Base-by-base conservation (phyloP, 2,329 filamentous ascomycete species). In the Botrytis cinerea region DNA sequence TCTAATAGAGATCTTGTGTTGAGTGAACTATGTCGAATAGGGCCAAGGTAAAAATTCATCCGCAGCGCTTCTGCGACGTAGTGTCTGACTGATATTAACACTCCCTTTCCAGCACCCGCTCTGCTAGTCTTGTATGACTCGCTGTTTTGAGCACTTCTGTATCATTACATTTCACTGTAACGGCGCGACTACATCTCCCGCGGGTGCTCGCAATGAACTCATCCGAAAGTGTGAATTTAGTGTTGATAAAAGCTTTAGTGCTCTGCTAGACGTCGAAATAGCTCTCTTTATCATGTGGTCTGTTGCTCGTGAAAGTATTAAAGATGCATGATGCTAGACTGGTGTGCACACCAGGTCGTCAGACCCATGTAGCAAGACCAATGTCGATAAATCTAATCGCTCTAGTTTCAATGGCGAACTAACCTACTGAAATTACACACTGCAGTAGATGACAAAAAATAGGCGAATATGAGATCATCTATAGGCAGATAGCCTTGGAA, bases 101-200 rank as follows among this genome's bases (percentile, higher is more conserved):
- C 12, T 14, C 12, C 12, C 5, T 54, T 16, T 14, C n/a, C 25
- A n/a, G 10, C 48, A 54, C 2, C 12, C 4, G 5, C 2, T 54
- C 5, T n/a, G 5, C 12, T 16, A n/a, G 2, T n/a, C 25, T 54
- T n/a, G 5, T 54, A 16, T 54, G 25, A 5, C 48, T n/a, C 6
- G 5, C 1, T 54, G 12, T n/a, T 16, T n/a, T 16, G 10, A 4
- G 16, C 7, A n/a, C 2, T 16, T 54, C 4, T 51, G 4, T n/a
- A 16, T n/a, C 25, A 7, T 7, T n/a, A 6, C 5, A 54, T 2
- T n/a, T 1, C 25, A 16, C 6, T n/a, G 0, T 1, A n/a, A 51
- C 10, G 5, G 14, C n/a, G n/a, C 12, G 4, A n/a, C 2, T 16
- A 54, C n/a, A 6, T 5, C 25, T n/a, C 25, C 5, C 25, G n/a